A percentile compares a stretch with the other conserved stretches of the same genome.
Evolutionary conservation across 2,329 filamentous ascomycete species (phyloP).

Genomic region (Curvularia lunata): DNA sequence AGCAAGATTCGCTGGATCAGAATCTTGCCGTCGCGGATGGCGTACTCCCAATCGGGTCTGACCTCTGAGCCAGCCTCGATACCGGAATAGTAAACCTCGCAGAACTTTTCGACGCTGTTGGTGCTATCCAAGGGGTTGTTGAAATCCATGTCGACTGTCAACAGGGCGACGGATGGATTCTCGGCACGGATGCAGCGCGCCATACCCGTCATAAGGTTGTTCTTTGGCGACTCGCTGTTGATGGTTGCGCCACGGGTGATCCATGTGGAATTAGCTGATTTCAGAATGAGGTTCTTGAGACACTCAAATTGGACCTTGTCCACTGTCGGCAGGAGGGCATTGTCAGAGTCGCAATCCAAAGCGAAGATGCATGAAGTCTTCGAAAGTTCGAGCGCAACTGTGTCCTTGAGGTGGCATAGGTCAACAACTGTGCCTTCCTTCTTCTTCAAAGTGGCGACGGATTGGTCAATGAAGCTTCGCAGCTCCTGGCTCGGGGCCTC

Average conservation of each 20-base stretch:
- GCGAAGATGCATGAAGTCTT: conserved; percentile 12
- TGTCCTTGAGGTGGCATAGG: not conserved
- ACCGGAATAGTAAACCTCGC: conserved; percentile 12
- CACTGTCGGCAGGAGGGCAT: conserved; percentile 14
- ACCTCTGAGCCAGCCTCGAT: not conserved
- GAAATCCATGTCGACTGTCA: conserved; percentile 5
- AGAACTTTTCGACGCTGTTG: not conserved
- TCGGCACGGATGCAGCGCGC: conserved; percentile 20
- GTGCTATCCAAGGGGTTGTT: conserved; percentile 11
- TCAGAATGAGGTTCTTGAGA: conserved; percentile 11
- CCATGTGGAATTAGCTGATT: conserved; percentile 16
- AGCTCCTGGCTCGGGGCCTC: conserved; percentile 7
- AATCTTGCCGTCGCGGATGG: conserved; percentile 10
- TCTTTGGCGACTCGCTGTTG: conserved; percentile 7
- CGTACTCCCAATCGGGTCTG: conserved; percentile 15
- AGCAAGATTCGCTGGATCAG: conserved; percentile 18
- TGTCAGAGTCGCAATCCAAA: conserved; percentile 14
- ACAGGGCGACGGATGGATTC: conserved; percentile 9
- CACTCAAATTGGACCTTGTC: conserved; percentile 11
- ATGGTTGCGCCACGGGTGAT: conserved; percentile 12
- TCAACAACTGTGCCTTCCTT: conserved; percentile 1
- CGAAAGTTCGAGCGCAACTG: conserved; percentile 9
- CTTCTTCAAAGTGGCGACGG: conserved; percentile 4
- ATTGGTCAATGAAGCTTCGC: conserved; percentile 7
- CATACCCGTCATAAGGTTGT: conserved; percentile 20